A percentile compares a stretch with the other conserved stretches of the same genome.
phyloP scores from a whole-genome alignment of 2,329 filamentous ascomycete genomes.

The Colletotrichum magnum region DNA sequence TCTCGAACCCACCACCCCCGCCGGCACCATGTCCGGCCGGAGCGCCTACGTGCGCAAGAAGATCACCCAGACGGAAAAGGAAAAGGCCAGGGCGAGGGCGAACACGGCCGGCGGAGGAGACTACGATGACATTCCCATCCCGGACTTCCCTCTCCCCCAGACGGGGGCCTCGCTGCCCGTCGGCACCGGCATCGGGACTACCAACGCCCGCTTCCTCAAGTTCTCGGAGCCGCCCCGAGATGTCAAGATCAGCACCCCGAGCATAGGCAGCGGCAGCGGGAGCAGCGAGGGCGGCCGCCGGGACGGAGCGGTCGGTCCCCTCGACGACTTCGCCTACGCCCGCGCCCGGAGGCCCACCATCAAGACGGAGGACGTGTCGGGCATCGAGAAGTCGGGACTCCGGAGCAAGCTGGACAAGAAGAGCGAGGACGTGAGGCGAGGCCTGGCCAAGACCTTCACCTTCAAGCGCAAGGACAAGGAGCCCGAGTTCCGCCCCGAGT shows the following conservation, averaged over 20 bases:
- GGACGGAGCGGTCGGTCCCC: slow-evolving; percentile 47
- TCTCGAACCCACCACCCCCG: not conserved
- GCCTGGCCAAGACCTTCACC: slow-evolving; percentile 66
- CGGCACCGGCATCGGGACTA: slow-evolving; percentile 57
- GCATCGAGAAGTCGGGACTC: slow-evolving; percentile 69
- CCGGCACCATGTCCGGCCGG: slow-evolving; percentile 66
- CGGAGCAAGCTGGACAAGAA: slow-evolving; percentile 67
- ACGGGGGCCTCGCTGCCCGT: slow-evolving; percentile 50
- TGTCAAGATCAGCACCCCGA: slow-evolving; percentile 45
- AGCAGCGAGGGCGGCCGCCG: slow-evolving; percentile 53
- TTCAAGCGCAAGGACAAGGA: slow-evolving; percentile 66
- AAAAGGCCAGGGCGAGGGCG: slow-evolving; percentile 54
- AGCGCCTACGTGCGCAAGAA: slow-evolving; percentile 73
- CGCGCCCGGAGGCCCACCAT: slow-evolving; percentile 59
- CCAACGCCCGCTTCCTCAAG: slow-evolving; percentile 61
- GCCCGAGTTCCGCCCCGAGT: slow-evolving; percentile 51
- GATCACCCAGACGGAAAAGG: slow-evolving; percentile 63
- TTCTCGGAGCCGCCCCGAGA: slow-evolving; percentile 58
- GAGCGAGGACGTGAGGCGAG: slow-evolving; percentile 68
- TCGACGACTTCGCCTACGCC: slow-evolving; percentile 61
- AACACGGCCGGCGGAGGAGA: slow-evolving; percentile 49
- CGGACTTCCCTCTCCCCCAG: slow-evolving; percentile 54
- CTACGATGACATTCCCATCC: slow-evolving; percentile 54
- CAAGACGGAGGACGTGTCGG: slow-evolving; percentile 65
- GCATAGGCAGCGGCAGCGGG: slow-evolving; percentile 56